Evolutionary conservation across 2,329 filamentous ascomycete species (phyloP), one percentile per base, ranked within the genome.

Genomic region (Boeremia exigua): DNA sequence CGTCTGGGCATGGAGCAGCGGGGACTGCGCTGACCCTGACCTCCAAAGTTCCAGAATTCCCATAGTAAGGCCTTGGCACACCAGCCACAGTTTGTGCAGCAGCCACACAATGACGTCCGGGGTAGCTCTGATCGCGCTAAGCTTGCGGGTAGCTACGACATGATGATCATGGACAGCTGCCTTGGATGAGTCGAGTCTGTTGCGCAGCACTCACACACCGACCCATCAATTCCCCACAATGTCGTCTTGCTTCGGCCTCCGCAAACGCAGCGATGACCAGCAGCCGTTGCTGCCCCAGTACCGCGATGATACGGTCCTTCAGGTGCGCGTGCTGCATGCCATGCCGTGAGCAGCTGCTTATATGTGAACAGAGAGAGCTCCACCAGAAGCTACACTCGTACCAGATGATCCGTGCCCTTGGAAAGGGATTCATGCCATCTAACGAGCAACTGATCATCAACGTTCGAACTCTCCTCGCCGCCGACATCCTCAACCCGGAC

Each of bases 331-430:
- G 40, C 49, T 43, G 39, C 27, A 30, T 17, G 14, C 15, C 14
- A 23, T 42, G 7, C 27, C 17, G 23, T 28, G 27, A 28, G 32
- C 14, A 33, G 40, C 19, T 29, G n/a, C 49, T 58, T 17, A 58
- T 32, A 42, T 36, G 30, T 43, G 30, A 34, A 50, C 91, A 96
- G 82, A 83, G 87, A 43, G 82, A 87, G 67, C 83, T 96, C 55
- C 91, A 94, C 70, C 87, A 94, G 75, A 97, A 96, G 81, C 84
- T 98, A 58, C 94, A 96, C 77, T 88, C 88, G 25, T 97, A 96
- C 72, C 92, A 96, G 80, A 96, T 96, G 89, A 73, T 92, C 27
- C 85, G 90, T 48, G 94, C 94, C 50, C 75, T 97, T 9, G 85
- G 85, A 1, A 86, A 91, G 68, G 94, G 94, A 6, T 97, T 88